Evolutionary conservation across 176 grass and related monocot species (phyloP), one percentile per base, ranked within the genome.

Genomic region (Eragrostis nindensis): DNA sequence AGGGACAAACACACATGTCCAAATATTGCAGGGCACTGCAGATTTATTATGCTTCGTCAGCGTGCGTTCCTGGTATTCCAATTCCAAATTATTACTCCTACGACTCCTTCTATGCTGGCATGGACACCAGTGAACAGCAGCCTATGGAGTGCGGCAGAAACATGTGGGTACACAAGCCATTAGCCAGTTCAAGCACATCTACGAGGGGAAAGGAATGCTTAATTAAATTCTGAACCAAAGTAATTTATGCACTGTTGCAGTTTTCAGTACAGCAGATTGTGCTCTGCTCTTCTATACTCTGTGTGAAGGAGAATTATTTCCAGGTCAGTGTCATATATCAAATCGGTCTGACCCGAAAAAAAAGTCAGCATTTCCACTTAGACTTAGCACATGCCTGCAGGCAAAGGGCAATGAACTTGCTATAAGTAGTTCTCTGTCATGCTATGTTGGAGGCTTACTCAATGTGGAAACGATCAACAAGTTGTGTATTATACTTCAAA

Each of bases 1-100:
- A 70, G 21, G 25, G 87, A 71, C 82, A 81, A 76, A 62, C 70
- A 41, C 19, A 26, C 69, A 68, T 56, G 76, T 65, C 70, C 87
- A 81, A 76, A 68, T 70, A 39, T 69, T 85, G 77, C 77, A 76
- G 63, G 62, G 21, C 21, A 18, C 76, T 56, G 45, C 52, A 48
- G 26, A 68, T 46, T 29, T 1, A 56, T 29, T 1, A 56, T 66
- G 63, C 52, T 11, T 21, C 22, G 7, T 19, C 59, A 13, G 47
- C 47, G 13, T 13, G 12, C 48, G 16, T 50, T 13, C 15, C 13
- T 38, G 62, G 25, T 65, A 30, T 71, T 48, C 68, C 45, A 50
- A 50, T 36, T 36, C 6, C 42, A 44, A 10, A 44, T 44, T 44
- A 38, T 72, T 52, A n/a, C n/a, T n/a, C n/a, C n/a, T n/a, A 6